Conservation (phyloP, 2,329 filamentous ascomycete species). For the Aspergillus sojae region DNA sequence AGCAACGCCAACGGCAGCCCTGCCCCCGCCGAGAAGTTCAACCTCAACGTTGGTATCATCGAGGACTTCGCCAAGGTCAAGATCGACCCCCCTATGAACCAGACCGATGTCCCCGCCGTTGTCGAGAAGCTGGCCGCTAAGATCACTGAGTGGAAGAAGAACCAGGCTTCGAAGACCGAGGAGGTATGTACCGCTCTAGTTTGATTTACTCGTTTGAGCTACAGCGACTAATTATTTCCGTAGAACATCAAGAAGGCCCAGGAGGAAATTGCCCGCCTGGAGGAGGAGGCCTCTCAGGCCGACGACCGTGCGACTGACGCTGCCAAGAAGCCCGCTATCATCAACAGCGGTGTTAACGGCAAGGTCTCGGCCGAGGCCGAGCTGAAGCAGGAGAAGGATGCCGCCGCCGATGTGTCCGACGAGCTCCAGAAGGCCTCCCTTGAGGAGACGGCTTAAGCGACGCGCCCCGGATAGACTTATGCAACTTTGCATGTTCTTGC, state of each 20-base stretch:
- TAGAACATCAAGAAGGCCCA: constrained; percentile 97
- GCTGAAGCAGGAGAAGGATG: constrained; percentile 60
- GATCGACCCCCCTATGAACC: constrained; percentile 84
- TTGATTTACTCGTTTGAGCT: neutral
- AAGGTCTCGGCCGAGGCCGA: constrained; percentile 57
- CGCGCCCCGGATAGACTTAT: constrained; percentile 12
- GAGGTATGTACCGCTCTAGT: constrained; percentile 63
- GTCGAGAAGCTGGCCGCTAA: constrained; percentile 92
- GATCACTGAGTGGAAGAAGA: constrained; percentile 85
- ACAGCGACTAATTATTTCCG: constrained; percentile 25
- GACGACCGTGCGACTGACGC: constrained; percentile 51
- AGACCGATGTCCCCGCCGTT: constrained; percentile 75
- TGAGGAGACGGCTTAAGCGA: constrained; percentile 54
- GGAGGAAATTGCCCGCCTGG: constrained; percentile 87
- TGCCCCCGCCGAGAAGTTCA: constrained; percentile 68
- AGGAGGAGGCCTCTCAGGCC: constrained; percentile 61
- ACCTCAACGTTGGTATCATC: constrained; percentile 85
- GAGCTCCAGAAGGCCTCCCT: constrained; percentile 64
- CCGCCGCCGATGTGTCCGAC: constrained; percentile 59
- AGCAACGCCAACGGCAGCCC: constrained; percentile 51
- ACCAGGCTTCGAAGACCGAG: constrained; percentile 87
- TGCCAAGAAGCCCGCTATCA: constrained; percentile 56
- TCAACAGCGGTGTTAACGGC: constrained; percentile 57
- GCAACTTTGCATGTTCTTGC: constrained; percentile 18
- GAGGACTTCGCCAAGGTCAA: constrained; percentile 84